Conservation (phyloP, 352 stramenopile species). For the Blastocystis sp. region DNA sequence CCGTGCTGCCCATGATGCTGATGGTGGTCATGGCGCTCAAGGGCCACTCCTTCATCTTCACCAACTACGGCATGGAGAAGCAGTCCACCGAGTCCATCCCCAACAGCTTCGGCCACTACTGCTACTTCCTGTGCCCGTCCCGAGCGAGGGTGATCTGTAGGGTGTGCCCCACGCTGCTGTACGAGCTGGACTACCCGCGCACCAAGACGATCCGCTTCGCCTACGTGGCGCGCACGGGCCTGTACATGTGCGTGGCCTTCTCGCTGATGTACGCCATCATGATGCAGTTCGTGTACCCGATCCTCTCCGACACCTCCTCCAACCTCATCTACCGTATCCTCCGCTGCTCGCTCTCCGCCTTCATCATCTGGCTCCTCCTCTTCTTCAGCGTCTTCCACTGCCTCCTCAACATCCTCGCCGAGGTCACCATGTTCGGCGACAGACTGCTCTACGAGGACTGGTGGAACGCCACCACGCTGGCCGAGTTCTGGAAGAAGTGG, state of each 20-base stretch:
- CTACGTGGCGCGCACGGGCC: slow-evolving; percentile 80
- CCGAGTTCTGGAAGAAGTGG: slow-evolving; percentile 87
- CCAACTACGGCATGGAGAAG: slow-evolving; percentile 70
- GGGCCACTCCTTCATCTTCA: slow-evolving; percentile 70
- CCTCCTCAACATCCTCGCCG: slow-evolving; percentile 89
- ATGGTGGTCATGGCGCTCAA: slow-evolving; percentile 67
- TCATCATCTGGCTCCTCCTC: slow-evolving; percentile 88
- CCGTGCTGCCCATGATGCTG: slow-evolving; percentile 37
- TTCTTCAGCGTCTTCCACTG: slow-evolving; percentile 95
- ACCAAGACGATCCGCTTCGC: slow-evolving; percentile 79
- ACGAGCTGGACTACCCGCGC: slow-evolving; percentile 86
- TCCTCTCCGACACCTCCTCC: slow-evolving; percentile 73
- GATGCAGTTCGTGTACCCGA: slow-evolving; percentile 78
- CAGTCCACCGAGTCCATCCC: slow-evolving; percentile 58
- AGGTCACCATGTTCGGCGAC: slow-evolving; percentile 84
- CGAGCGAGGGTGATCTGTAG: neutral
- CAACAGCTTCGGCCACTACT: slow-evolving; percentile 74
- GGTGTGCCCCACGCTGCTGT: slow-evolving; percentile 85
- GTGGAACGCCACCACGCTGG: slow-evolving; percentile 90
- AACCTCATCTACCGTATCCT: slow-evolving; percentile 71
- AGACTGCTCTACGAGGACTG: slow-evolving; percentile 91
- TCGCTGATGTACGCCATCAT: slow-evolving; percentile 84
- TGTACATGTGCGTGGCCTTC: slow-evolving; percentile 80
- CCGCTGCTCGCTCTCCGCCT: slow-evolving; percentile 72
- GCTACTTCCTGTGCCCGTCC: slow-evolving; percentile 76